Evolutionary conservation across 768 basidiomycete species (phyloP).

Genomic region (Exidia glandulosa): DNA sequence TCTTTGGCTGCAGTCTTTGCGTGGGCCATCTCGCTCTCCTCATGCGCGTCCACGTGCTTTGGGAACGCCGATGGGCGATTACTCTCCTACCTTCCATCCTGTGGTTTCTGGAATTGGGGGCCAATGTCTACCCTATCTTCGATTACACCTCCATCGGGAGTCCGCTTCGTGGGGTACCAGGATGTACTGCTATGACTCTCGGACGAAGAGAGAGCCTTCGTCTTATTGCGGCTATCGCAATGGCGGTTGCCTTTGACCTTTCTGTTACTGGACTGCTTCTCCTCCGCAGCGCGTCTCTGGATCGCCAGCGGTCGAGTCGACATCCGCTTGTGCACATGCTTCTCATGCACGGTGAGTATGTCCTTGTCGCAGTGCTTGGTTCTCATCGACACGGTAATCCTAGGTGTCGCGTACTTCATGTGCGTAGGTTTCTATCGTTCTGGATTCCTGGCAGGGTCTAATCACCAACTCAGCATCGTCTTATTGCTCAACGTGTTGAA

Average conservation of each 20-base stretch:
- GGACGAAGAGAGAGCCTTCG: background rate
- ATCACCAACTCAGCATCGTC: too few relatives aligned
- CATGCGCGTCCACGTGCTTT: background rate
- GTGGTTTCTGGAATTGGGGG: background rate
- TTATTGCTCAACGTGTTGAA: background rate
- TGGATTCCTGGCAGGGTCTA: too few relatives aligned
- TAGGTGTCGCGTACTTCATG: too few relatives aligned
- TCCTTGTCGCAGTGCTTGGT: background rate
- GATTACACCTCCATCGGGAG: background rate
- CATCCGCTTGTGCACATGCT: background rate
- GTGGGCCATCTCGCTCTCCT: background rate
- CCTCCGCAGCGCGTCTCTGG: background rate
- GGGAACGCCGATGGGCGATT: background rate
- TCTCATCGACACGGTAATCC: too few relatives aligned
- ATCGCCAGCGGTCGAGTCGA: background rate
- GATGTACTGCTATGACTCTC: background rate
- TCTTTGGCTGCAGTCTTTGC: background rate
- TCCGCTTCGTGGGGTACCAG: background rate
- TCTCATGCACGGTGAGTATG: background rate
- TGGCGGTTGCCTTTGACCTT: background rate
- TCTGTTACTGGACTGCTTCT: background rate
- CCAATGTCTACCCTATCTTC: background rate
- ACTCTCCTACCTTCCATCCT: background rate
- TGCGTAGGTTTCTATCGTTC: too few relatives aligned
- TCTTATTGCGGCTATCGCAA: background rate